phyloP scores from a whole-genome alignment of 345 rosid genomes.

The Aethionema arabicum region DNA sequence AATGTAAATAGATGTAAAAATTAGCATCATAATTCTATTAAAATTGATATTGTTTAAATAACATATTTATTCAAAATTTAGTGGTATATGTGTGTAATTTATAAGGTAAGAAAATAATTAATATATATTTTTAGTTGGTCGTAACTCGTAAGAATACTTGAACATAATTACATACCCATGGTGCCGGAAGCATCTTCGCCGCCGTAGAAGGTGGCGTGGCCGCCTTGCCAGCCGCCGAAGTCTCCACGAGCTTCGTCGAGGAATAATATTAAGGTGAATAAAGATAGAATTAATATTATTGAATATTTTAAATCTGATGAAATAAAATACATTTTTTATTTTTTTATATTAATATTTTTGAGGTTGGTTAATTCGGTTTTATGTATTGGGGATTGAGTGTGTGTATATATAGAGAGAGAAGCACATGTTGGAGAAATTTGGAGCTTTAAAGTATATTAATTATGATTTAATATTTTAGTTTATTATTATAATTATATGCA shows the following conservation, averaged over 20 bases:
- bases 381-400: slow-evolving; percentile 18
- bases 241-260: slow-evolving; percentile 47
- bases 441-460: slow-evolving; percentile 24
- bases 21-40: no score
- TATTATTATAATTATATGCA: no score
- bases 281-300: slow-evolving; percentile 11
- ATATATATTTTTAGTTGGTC: not conserved
- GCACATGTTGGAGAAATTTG: slow-evolving; percentile 9
- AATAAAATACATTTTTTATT: slow-evolving; percentile 18
- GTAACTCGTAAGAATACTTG: not conserved
- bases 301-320: slow-evolving; percentile 17
- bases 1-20: no score
- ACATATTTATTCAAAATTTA: no score
- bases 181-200: slow-evolving; percentile 84
- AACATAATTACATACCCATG: slow-evolving; percentile 51
- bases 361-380: slow-evolving; percentile 33
- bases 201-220: slow-evolving; percentile 79
- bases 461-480: no score
- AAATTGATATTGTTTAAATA: no score
- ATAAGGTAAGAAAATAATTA: not conserved
- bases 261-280: slow-evolving; percentile 17
- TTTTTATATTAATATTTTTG: not conserved
- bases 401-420: slow-evolving; percentile 17
- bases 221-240: slow-evolving; percentile 67
- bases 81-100: no score